A percentile compares a stretch with the other conserved stretches of the same genome.
Conservation (phyloP, 805 yeast genomes). For the Teunomyces atbi region DNA sequence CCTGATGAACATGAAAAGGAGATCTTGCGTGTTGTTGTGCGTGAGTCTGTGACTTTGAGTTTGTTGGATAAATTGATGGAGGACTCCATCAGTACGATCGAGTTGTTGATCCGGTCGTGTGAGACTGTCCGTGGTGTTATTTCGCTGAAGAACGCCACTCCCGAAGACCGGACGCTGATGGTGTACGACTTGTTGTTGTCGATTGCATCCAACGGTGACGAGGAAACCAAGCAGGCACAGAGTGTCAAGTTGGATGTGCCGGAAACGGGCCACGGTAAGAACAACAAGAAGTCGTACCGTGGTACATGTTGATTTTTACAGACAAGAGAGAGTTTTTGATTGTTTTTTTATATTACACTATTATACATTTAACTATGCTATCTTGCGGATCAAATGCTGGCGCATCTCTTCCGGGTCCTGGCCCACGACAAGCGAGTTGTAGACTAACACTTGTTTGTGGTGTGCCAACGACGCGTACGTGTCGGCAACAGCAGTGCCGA, state of each 20-base stretch:
- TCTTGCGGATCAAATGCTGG: conserved; percentile 32
- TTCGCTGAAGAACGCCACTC: conserved; percentile 14
- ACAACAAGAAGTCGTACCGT: conserved; percentile 32
- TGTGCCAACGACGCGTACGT: conserved; percentile 61
- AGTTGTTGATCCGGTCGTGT: conserved; percentile 50
- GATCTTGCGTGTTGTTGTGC: conserved; percentile 80
- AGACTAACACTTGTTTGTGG: conserved; percentile 54
- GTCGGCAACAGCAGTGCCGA: conserved; percentile 64
- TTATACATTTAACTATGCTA: conserved; percentile 30
- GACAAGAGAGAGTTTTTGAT: too few species aligned
- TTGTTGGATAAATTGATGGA: conserved; percentile 41
- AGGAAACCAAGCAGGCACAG: conserved; percentile 29
- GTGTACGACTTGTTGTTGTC: conserved; percentile 50
- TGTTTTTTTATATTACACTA: too few species aligned
- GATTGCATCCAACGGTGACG: conserved; percentile 56
- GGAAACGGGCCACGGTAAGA: conserved; percentile 18
- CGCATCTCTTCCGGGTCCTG: conserved; percentile 33
- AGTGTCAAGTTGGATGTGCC: conserved; percentile 18
- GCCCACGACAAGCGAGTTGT: conserved; percentile 52
- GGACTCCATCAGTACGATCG: conserved; percentile 54
- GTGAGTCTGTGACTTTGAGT: conserved; percentile 62
- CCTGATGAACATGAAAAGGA: conserved; percentile 55
- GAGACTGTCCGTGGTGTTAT: conserved; percentile 35
- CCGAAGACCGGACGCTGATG: conserved; percentile 28
- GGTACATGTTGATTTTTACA: conserved; percentile 30